These are phyloP conservation scores for Sporothrix protearum DNA, from an alignment of 2,329 filamentous ascomycete species.

Conservation along the genomic window DNA sequence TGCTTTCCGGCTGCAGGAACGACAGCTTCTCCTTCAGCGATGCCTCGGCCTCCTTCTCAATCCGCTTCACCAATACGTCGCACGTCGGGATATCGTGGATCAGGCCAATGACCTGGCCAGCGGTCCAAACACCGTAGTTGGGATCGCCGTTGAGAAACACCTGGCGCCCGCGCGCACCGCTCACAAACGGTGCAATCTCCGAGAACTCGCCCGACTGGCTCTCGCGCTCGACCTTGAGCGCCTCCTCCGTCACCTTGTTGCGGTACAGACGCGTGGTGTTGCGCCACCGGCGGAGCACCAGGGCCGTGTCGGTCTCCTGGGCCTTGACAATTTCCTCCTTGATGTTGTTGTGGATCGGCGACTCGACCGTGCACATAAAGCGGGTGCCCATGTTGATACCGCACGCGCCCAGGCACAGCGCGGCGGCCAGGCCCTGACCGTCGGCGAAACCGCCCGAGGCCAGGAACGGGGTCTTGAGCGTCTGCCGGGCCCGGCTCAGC, in stretches of 20 bases:
- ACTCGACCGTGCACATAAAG: constrained; percentile 94
- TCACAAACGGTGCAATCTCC: constrained; percentile 82
- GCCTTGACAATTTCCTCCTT: constrained; percentile 89
- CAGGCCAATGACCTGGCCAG: constrained; percentile 87
- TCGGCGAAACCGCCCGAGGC: constrained; percentile 95
- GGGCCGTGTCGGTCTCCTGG: constrained; percentile 83
- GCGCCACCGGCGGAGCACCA: constrained; percentile 84
- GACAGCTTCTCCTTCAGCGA: constrained; percentile 58
- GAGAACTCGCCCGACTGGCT: constrained; percentile 82
- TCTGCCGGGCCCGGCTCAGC: constrained; percentile 77
- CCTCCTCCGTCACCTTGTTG: constrained; percentile 82
- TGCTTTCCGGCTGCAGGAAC: constrained; percentile 55
- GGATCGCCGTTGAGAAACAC: constrained; percentile 91
- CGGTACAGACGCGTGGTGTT: constrained; percentile 87
- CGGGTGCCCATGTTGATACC: constrained; percentile 98
- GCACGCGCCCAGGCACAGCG: constrained; percentile 81
- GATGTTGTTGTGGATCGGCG: constrained; percentile 88
- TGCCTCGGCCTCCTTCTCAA: constrained; percentile 72
- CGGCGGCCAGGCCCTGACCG: constrained; percentile 86
- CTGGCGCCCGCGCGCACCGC: constrained; percentile 83
- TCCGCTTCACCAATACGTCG: constrained; percentile 63
- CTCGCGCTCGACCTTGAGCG: constrained; percentile 77
- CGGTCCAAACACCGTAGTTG: constrained; percentile 92
- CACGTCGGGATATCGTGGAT: constrained; percentile 82
- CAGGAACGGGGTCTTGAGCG: constrained; percentile 84